A percentile compares a stretch with the other conserved stretches of the same genome.
Conservation (phyloP, 148 eudicot species). For the Hydrangea macrophylla region DNA sequence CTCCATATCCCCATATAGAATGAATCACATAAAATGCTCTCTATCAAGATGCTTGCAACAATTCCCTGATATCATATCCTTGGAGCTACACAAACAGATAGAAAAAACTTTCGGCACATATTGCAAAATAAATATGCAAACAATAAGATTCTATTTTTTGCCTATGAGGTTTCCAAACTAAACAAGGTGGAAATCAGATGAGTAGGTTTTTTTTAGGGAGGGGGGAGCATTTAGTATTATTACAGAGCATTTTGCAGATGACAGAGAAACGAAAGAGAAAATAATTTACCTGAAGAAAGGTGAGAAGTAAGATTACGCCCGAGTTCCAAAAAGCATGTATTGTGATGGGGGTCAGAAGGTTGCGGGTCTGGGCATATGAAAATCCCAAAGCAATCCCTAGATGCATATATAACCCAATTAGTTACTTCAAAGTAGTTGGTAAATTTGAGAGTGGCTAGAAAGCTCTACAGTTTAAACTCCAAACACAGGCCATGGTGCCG, state of each 20-base stretch:
- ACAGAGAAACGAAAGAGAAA: too few relatives aligned
- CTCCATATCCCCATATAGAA: background rate
- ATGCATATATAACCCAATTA: conserved; percentile 3
- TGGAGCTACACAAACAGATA: conserved; percentile 55
- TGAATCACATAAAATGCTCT: conserved; percentile 5
- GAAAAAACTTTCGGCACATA: background rate
- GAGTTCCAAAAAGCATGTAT: conserved; percentile 96
- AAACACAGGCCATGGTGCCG: background rate
- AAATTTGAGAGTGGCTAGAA: background rate
- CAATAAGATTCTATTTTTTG: background rate
- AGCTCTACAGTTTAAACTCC: background rate
- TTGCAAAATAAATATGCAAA: background rate
- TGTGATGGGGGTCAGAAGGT: conserved; percentile 83
- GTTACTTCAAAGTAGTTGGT: background rate
- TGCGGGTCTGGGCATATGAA: conserved; percentile 96
- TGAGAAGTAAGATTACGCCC: conserved; percentile 86
- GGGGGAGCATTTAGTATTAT: too few relatives aligned
- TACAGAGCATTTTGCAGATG: too few relatives aligned
- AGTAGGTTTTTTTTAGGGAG: too few relatives aligned
- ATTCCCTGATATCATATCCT: conserved; percentile 87
- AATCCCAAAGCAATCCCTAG: conserved; percentile 82
- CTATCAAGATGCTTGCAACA: conserved; percentile 54
- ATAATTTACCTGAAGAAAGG: conserved; percentile 80
- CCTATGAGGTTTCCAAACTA: background rate
- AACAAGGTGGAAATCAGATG: background rate